Base-by-base conservation (phyloP, 352 stramenopile species). In the Phytophthora kernoviae region DNA sequence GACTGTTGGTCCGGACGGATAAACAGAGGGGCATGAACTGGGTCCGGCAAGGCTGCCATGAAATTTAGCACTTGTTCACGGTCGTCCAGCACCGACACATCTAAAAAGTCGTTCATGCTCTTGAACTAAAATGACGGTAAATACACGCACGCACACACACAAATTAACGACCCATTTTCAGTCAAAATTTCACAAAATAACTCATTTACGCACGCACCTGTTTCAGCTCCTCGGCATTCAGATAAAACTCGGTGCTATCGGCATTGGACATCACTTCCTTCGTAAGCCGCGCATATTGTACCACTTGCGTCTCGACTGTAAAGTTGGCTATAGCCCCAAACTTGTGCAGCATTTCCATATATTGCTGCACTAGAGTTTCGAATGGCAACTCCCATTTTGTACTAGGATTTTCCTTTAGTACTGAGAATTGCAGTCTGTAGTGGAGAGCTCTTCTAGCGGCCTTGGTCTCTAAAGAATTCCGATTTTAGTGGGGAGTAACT, bases 41-140 rank as follows among this genome's bases (percentile, higher is more conserved):
- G 34, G 24, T 73, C 62, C 0, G 85, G 85, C 18, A 94, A 50
- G 8, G 79, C 81, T 11, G 77, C 85, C 77, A 91, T 90, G 30
- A 94, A 92, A 46, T 90, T 81, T 7, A 94, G 58, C 53, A 91
- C 72, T 37, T 90, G 81, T 62, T 94, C 85, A 27, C 82, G 58
- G 56, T 94, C 85, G 1, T 74, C 71, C 22, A 92, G 65, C 45
- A 94, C 77, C 0, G 81, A 85, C 2, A 79, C 70, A 8, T 75
- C 77, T 10, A 91, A 53, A 37, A 86, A 92, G 44, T 92, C 79
- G 49, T 94, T 94, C 18, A 72, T 70, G 42, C 77, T 90, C 36
- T 92, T 92, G 41, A 93, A 93, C 84, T 93, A 58, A 2, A 57
- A 24, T 21, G 6, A 34, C 14, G n/a, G 11, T 1, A 39, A 2